Evolutionary conservation across 75 land plant species (phyloP), one percentile per base, ranked within the genome.

Genomic region (Isoetes taiwanensis): DNA sequence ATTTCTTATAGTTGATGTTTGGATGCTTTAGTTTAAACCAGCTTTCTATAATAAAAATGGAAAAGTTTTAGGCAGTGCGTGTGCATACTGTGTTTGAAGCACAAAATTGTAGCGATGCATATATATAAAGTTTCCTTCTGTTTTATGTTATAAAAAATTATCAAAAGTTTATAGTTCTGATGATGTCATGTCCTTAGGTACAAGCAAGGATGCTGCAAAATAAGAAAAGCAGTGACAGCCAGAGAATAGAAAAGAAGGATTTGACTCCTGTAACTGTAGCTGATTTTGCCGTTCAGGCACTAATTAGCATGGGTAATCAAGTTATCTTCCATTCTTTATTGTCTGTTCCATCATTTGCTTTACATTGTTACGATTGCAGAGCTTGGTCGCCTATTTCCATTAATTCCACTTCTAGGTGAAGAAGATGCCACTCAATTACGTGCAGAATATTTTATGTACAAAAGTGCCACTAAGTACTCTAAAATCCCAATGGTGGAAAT

Each of bases 281-380:
- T 0, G 95, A 88, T 59, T 88, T 84, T 57, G 85, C 90, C n/a
- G 90, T 87, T n/a, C 95, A 88, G 50, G 85, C 90, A 21, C 72
- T 88, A 1, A 43, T 88, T 28, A 88, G 95, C 67, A 53, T 87
- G 41, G 90, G 90, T 85, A 69, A 14, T 41, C 25, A n/a, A 24
- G 50, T 14, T 20, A 14, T n/a, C 52, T 14, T 8, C 8, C 17
- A 8, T 48, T 32, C 2, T 5, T 5, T 2, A 2, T 59, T 59
- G 11, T 23, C 34, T 58, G 32, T 30, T 9, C 25, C 21, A 11
- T 6, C 5, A 28, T 38, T 58, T 17, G 46, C 25, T 4, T 41
- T 1, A 2, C 0, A n/a, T n/a, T n/a, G n/a, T n/a, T n/a, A n/a
- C n/a, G n/a, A 34, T 63, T 32, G 57, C 69, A 80, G 95, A 88